Base-by-base conservation (phyloP, 1,284 basidiomycete genomes). In the Cryptococcus deneoformans region DNA sequence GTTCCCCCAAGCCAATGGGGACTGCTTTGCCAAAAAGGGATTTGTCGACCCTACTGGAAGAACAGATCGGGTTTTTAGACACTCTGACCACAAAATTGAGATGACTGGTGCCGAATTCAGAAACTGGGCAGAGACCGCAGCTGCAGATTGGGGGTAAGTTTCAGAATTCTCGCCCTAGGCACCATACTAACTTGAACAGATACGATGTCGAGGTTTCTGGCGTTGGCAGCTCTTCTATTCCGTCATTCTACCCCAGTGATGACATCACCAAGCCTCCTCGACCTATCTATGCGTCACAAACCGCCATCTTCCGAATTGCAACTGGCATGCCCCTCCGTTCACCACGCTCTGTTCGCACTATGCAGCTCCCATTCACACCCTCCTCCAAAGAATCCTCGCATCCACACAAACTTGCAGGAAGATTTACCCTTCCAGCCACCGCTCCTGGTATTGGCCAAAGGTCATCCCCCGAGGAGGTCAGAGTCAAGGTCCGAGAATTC, bases 51-150 rank as follows among this genome's bases (percentile, higher is more conserved):
- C 38, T 34, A 46, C 20, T 16, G 24, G 12, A 35, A 12, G 14
- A 16, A 16, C 51, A 49, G 38, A n/a, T 52, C 48, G 39, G 24
- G n/a, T 24, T 7, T 42, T 20, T 51, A 67, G 66, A 20, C 73
- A 97, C 71, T 73, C 80, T 20, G 93, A 96, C 69, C 94, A 97
- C 78, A 90, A 94, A 72, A 90, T 95, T 67, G 93, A 97, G 76
- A 95, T 90, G 89, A 95, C 90, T 0, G 75, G 79, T 0, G 83
- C 84, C 3, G 93, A 96, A 72, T 96, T 94, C 73, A 71, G 77
- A 36, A 66, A 69, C 8, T 96, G 90, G 88, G 92, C 72, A n/a
- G 67, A 77, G 29, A 73, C 71, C 0, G 81, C 80, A 2, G 89
- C 88, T 0, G 75, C 75, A 8, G 82, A 85, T 59, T 93, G 88